Evolutionary conservation across 2,329 filamentous ascomycete genomes (phyloP).

Genomic region (Pseudogymnoascus sp.): DNA sequence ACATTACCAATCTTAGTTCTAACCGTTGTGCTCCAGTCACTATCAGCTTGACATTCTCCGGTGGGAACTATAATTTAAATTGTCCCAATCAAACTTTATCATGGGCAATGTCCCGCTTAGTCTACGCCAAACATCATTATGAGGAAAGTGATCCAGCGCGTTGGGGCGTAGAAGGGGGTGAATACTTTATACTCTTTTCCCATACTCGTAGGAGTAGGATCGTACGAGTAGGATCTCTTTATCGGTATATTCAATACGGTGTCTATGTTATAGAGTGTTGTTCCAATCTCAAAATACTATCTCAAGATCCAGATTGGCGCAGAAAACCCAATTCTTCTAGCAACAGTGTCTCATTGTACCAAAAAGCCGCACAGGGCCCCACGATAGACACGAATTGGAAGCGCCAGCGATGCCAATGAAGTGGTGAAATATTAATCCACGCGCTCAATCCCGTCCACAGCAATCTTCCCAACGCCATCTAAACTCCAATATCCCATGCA

Average conservation of each 20-base stretch:
- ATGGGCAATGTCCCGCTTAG: no score
- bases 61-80: no score
- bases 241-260: neutral
- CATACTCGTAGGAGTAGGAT: neutral
- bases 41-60: no score
- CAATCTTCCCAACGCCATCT: neutral
- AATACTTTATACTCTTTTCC: neutral
- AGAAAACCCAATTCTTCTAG: neutral
- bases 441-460: neutral
- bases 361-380: neutral
- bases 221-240: neutral
- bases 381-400: neutral
- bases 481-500: slow-evolving; percentile 5
- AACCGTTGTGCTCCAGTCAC: no score
- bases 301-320: neutral
- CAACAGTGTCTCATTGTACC: neutral
- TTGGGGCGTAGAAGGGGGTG: neutral
- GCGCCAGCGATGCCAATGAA: neutral
- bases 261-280: neutral
- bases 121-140: neutral
- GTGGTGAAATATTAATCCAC: slow-evolving; percentile 1
- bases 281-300: slow-evolving; percentile 7
- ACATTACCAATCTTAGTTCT: no score
- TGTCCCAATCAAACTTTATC: no score
- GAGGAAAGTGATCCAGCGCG: neutral